These are phyloP conservation scores for Cucurbitaria berberidis DNA, from an alignment of 2,329 filamentous ascomycete genomes.

Conservation along the genomic window DNA sequence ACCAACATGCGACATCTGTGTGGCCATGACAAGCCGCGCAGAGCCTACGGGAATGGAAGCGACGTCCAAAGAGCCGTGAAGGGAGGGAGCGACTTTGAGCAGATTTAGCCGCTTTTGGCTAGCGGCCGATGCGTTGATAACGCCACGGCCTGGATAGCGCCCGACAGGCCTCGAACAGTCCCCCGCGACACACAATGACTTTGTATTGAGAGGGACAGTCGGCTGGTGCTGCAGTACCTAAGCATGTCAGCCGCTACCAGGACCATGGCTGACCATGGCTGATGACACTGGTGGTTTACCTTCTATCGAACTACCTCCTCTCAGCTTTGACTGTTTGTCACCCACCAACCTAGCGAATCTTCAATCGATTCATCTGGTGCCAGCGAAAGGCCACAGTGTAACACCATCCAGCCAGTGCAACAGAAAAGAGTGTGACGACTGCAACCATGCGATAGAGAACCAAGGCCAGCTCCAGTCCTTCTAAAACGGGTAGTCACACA, in stretches of 20 bases:
- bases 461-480: neutral
- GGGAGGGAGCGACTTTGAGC: slow-evolving; percentile 37
- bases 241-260: slow-evolving; percentile 16
- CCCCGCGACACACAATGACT: slow-evolving; percentile 6
- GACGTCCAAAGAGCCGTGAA: slow-evolving; percentile 19
- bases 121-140: slow-evolving; percentile 20
- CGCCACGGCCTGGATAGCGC: slow-evolving; percentile 18
- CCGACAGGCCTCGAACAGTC: slow-evolving; percentile 11
- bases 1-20: slow-evolving; percentile 9
- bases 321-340: neutral
- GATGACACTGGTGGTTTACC: slow-evolving; percentile 6
- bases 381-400: neutral
- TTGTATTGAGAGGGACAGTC: slow-evolving; percentile 15
- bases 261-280: slow-evolving; percentile 23
- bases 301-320: slow-evolving; percentile 1
- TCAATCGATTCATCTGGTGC: neutral
- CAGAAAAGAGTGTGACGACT: neutral
- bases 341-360: neutral
- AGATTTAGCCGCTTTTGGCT: slow-evolving; percentile 32
- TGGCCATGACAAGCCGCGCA: slow-evolving; percentile 8
- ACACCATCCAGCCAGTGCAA: neutral
- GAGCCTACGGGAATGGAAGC: slow-evolving; percentile 6
- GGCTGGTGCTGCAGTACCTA: slow-evolving; percentile 17
- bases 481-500: neutral
- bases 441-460: slow-evolving; percentile 11